Conservation (phyloP, 768 basidiomycete genomes). For the Lactifluus pinguis region DNA sequence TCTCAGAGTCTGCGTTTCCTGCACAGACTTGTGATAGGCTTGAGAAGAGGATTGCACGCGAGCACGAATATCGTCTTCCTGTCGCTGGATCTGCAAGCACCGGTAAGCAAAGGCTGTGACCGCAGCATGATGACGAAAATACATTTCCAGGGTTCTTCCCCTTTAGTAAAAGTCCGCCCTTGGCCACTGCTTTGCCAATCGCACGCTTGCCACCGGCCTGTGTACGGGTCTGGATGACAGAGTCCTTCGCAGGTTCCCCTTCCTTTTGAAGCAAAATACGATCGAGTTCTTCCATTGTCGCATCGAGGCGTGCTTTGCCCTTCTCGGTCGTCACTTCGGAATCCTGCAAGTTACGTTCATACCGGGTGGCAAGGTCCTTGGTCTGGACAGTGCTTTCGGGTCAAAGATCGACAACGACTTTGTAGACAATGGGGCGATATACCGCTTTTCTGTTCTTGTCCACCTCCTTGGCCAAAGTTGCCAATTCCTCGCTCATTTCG, state of each 20-base stretch:
- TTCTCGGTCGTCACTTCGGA: conserved; percentile 84
- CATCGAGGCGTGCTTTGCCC: conserved; percentile 75
- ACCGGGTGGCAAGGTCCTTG: conserved; percentile 82
- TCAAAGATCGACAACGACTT: not conserved
- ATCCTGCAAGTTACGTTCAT: conserved; percentile 83
- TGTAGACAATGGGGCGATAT: conserved; percentile 17
- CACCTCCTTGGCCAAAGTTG: conserved; percentile 77
- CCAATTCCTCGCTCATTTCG: conserved; percentile 96
- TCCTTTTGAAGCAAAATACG: conserved; percentile 89
- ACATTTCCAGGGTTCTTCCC: conserved; percentile 90
- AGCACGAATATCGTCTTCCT: conserved; percentile 88
- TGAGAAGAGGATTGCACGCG: conserved; percentile 84
- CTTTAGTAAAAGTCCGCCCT: conserved; percentile 82
- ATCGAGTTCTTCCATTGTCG: conserved; percentile 90
- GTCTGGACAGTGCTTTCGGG: conserved; percentile 39
- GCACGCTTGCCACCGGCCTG: conserved; percentile 66
- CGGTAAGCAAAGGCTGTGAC: conserved; percentile 4
- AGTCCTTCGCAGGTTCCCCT: conserved; percentile 85
- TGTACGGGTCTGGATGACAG: conserved; percentile 53
- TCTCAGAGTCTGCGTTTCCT: conserved; percentile 80
- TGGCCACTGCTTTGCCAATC: conserved; percentile 86
- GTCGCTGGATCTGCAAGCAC: conserved; percentile 60
- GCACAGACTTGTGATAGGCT: conserved; percentile 81
- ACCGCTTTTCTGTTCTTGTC: conserved; percentile 92
- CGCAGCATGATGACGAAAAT: conserved; percentile 7